Percentiles rank a stretch among this genome's conserved stretches.
Conservation (phyloP, 305 asterid species). For the Ilex paraguariensis region DNA sequence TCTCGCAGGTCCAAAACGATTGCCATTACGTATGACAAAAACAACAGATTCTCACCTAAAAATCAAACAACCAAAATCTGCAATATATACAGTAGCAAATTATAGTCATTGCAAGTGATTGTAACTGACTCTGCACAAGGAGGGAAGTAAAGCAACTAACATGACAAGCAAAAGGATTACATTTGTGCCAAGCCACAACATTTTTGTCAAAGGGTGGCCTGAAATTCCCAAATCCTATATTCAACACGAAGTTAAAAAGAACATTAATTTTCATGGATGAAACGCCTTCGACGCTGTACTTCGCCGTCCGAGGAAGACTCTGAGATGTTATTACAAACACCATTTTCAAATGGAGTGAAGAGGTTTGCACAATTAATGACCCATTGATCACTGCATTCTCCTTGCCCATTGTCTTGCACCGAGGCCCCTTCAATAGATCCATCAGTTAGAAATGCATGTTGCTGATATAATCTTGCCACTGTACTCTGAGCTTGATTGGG, state of each 20-base stretch:
- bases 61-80: no score
- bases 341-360: constrained; percentile 2
- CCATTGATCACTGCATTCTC: constrained; percentile 10
- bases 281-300: no score
- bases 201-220: constrained; percentile 15
- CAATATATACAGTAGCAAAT: no score
- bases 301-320: constrained; percentile 16
- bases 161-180: no score
- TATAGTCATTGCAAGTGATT: no score
- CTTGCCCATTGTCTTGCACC: constrained; percentile 6
- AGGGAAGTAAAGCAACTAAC: no score
- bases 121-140: no score
- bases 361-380: constrained; percentile 4
- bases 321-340: constrained; percentile 7
- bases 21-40: no score
- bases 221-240: background rate
- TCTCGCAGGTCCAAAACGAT: no score
- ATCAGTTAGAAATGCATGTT: constrained; percentile 8
- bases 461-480: constrained; percentile 8
- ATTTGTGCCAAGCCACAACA: constrained; percentile 22
- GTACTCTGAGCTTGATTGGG: constrained; percentile 6
- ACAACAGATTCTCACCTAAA: no score
- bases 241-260: background rate
- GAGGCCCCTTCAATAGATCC: constrained; percentile 14
- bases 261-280: background rate